Percentiles rank a stretch among this genome's conserved stretches.
These are phyloP conservation scores for Pogostemon cablin DNA, from an alignment of 257 asterid genomes.

Conservation along the genomic window DNA sequence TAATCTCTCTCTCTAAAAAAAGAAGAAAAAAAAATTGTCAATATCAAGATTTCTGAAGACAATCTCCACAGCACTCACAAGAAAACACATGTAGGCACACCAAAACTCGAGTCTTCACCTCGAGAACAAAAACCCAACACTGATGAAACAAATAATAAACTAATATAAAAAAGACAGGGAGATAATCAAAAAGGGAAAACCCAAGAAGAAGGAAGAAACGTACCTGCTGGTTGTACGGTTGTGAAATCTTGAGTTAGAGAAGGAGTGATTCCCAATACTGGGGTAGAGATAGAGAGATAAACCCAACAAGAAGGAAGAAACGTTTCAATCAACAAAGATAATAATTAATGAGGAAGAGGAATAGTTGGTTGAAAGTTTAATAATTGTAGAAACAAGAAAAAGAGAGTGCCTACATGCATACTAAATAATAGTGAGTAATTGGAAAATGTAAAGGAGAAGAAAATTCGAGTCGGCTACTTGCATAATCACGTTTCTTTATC, in stretches of 20 bases:
- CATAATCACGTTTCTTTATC: slow-evolving; percentile 43
- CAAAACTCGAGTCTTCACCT: slow-evolving; percentile 34
- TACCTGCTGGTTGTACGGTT: slow-evolving; percentile 29
- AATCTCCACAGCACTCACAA: not conserved
- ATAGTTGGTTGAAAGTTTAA: slow-evolving; percentile 36
- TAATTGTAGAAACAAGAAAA: not conserved
- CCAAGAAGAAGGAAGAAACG: not conserved
- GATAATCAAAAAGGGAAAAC: not conserved
- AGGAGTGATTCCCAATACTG: not conserved
- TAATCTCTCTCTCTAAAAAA: slow-evolving; percentile 1
- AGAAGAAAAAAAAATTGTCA: not conserved
- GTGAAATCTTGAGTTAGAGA: slow-evolving; percentile 4
- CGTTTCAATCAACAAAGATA: slow-evolving; percentile 1
- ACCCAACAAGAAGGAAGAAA: not conserved
- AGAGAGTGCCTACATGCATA: slow-evolving; percentile 1
- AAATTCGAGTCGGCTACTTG: slow-evolving; percentile 17
- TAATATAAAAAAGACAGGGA: not conserved
- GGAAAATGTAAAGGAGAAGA: slow-evolving; percentile 14
- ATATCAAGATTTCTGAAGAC: slow-evolving; percentile 26
- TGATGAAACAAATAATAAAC: not conserved
- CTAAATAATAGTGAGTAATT: not conserved
- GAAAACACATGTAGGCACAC: not conserved
- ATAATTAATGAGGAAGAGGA: slow-evolving; percentile 8
- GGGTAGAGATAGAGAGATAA: slow-evolving; percentile 18
- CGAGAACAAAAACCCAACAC: slow-evolving; percentile 29